Base-by-base conservation (phyloP, 768 basidiomycete species). In the Naematelia encephala region DNA sequence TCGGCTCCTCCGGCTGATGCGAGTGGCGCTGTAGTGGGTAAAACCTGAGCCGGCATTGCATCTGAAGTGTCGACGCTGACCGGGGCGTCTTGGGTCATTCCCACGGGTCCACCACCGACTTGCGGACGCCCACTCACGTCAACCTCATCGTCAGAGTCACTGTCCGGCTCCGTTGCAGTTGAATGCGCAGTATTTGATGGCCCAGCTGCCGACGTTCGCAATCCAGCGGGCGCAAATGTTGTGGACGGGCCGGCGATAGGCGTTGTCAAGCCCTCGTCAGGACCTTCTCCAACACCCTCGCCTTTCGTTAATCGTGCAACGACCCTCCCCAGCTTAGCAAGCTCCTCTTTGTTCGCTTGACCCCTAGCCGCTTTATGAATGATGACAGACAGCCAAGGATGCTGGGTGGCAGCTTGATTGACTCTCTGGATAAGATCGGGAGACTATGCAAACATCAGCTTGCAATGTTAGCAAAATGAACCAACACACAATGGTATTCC, bases 321-420 rank as follows among this genome's bases (percentile, higher is more conserved):
- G 5, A 65, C 62, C 14, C 64, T 53, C 3, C 67, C 72, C 5
- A 73, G 49, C 13, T 65, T 57, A 5, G 67, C 67, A 16, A 73
- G 52, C 47, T 73, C 72, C 22, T 69, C 72, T 34, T 68, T 68
- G 53, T 52, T 63, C 5, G 72, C 72, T 3, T 55, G 54, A 44
- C 61, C 60, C 43, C 68, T 58, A 23, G 72, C 72, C 8, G 72
- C 72, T 59, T 73, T 73, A 61, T 73, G 69, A n/a, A 73, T 73
- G 29, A 73, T 51, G 13, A 61, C 55, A 2, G 69, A 66, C 2
- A 73, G 60, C 72, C 72, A 73, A 3, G 69, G 67, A 45, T 64
- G 51, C 26, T 63, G 61, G 0, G 67, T 49, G 1, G 72, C 72
- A 14, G 72, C 72, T 42, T 57, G 59, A 48, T 73, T 73, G 45